These are phyloP conservation scores for Suhomyces yuchorum DNA, from an alignment of 1,139 yeast genomes.

Conservation along the genomic window DNA sequence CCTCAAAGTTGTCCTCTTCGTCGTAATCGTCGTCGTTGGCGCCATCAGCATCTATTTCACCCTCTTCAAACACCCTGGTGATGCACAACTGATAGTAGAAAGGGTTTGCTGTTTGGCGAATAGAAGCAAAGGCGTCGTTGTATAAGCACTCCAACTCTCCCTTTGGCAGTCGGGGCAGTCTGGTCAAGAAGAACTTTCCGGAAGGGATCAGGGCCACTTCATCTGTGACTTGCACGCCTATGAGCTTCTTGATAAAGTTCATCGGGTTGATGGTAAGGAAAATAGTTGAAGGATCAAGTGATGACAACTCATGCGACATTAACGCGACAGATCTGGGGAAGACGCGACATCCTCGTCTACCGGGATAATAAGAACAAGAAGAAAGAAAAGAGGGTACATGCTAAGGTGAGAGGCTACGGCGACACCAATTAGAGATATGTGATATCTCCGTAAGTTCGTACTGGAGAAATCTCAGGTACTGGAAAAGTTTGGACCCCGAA, in stretches of 20 bases:
- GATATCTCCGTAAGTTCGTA: too few relatives aligned
- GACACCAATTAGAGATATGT: too few relatives aligned
- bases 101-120: slow-evolving; percentile 68
- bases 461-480: too few relatives aligned
- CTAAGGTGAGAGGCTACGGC: too few relatives aligned
- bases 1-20: slow-evolving; percentile 54
- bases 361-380: neutral
- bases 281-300: neutral
- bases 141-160: slow-evolving; percentile 80
- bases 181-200: slow-evolving; percentile 74
- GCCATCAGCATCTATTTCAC: slow-evolving; percentile 50
- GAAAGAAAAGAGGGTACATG: too few relatives aligned
- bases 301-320: slow-evolving; percentile 5
- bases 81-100: slow-evolving; percentile 73
- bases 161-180: slow-evolving; percentile 80
- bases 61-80: slow-evolving; percentile 68
- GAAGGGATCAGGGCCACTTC: slow-evolving; percentile 74
- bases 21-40: slow-evolving; percentile 49
- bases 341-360: neutral
- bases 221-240: slow-evolving; percentile 63
- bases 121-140: slow-evolving; percentile 75
- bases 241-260: slow-evolving; percentile 77
- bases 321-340: slow-evolving; percentile 2
- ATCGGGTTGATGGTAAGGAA: slow-evolving; percentile 32
- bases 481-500: too few relatives aligned